Base-by-base conservation (phyloP, 2,329 filamentous ascomycete genomes). In the Kalmusia sp. region DNA sequence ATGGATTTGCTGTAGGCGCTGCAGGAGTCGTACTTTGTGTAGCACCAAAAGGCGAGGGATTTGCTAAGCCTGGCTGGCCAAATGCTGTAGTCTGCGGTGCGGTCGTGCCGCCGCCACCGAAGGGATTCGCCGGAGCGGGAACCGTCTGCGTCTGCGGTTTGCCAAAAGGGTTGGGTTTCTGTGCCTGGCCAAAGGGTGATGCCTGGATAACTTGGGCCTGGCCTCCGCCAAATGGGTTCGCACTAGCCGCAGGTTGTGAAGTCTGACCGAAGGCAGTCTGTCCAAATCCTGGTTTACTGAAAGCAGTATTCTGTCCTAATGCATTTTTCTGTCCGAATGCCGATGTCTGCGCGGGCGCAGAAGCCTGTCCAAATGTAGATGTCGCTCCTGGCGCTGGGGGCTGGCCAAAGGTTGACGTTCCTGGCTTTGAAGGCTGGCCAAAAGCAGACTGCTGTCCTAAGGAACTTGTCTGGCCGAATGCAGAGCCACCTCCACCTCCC, bases 241-340 rank as follows among this genome's bases (percentile, higher is more conserved):
- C 45, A 34, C 38, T 44, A 25, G 67, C 52, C 14, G 67, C 63
- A 33, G 72, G 65, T 48, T 77, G 76, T 6, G 80, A 73, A 9
- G 77, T 62, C 51, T 81, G 75, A 1, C 79, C 76, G 49, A 82
- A 81, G 0, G 76, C 61, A 54, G 62, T 71, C 46, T 69, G 59
- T 2, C 68, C 66, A 47, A 72, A 72, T 12, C 35, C 43, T 2
- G 50, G 43, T 28, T 52, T 52, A 5, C 14, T 17, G 19, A 46
- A 46, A 12, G 35, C 50, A 22, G 27, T 52, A 45, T 11, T 48
- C 54, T 70, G 67, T 12, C 67, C 64, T 24, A 65, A 22, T 24
- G 60, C 54, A 44, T 58, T 67, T 5, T 65, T 43, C 47, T 72
- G 71, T 3, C 74, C 73, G 53, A 54, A 54, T 4, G 46, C 45